Conservation (phyloP, 1,284 basidiomycete species). For the Naganishia sp. region DNA sequence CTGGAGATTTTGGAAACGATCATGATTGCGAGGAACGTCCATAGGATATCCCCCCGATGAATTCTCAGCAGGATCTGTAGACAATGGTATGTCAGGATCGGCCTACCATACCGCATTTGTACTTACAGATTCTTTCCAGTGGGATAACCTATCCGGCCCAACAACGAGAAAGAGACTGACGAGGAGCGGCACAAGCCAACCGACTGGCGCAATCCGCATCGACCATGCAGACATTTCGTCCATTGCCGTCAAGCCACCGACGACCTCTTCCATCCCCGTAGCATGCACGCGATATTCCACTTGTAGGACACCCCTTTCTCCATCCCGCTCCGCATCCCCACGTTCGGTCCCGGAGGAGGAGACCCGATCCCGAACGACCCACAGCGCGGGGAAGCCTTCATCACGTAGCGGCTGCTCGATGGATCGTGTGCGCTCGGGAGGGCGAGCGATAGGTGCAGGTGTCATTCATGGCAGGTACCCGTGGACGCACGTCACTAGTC, state of each 20-base stretch:
- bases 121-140: not conserved
- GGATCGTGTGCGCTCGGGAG: not conserved
- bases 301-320: not conserved
- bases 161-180: too few relatives aligned
- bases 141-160: too few relatives aligned
- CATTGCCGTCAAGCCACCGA: not conserved
- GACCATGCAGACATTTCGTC: not conserved
- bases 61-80: too few relatives aligned
- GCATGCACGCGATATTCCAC: slow-evolving; percentile 22
- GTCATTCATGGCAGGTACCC: not conserved
- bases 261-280: not conserved
- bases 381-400: slow-evolving; percentile 4
- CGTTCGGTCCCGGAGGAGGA: not conserved
- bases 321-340: not conserved
- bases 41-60: too few relatives aligned
- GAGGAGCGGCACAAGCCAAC: not conserved
- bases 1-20: not conserved
- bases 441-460: not conserved
- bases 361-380: slow-evolving; percentile 8
- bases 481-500: too few relatives aligned
- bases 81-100: not conserved
- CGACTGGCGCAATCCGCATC: not conserved
- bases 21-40: not conserved
- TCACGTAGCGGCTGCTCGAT: slow-evolving; percentile 1
- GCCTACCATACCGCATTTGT: not conserved